Base-by-base conservation (phyloP, 306 rosid genomes). In the Cajanus cajan region DNA sequence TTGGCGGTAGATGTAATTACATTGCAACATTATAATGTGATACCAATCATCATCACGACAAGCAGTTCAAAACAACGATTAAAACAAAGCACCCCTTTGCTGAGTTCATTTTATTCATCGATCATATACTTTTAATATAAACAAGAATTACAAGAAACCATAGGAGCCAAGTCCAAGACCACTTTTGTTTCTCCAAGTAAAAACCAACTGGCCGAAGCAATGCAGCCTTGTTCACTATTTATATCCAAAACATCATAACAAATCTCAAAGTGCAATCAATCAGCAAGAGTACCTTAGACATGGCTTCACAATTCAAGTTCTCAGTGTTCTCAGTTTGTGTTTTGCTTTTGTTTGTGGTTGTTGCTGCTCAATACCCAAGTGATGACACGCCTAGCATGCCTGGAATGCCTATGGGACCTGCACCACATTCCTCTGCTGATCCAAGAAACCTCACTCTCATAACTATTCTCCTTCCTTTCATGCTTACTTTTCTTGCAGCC, bases 301-400 rank as follows among this genome's bases (percentile, higher is more conserved):
- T 86, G 91, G 90, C 81, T 83, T 73, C 71, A 31, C 66, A 51
- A 59, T 1, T 68, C 21, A 84, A 47, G 48, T 59, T 80, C 33
- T 82, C 73, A 8, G 8, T 81, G 77, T 44, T 87, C 1, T 78
- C 81, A 59, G 82, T 87, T 59, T 86, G 82, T 47, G 50, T 87
- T 18, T 75, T 85, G 13, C 37, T 86, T n/a, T 63, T 86, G 39
- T 71, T 62, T 57, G 52, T 74, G 76, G 83, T 79, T 45, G 82
- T 52, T 80, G 71, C 86, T 2, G 90, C 85, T 12, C 88, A 78
- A 72, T 77, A 83, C 0, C 0, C 74, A 1, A 37, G 19, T 52
- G 0, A 21, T 63, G 74, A 2, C n/a, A 28, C 1, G 3, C 44
- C 71, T 40, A 41, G 21, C 19, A 70, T 82, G 86, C 52, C 83